Percentiles rank a stretch among this genome's conserved stretches.
These are phyloP conservation scores for Stephanocyclus meneghinianus DNA, from an alignment of 352 stramenopile species.

Conservation along the genomic window DNA sequence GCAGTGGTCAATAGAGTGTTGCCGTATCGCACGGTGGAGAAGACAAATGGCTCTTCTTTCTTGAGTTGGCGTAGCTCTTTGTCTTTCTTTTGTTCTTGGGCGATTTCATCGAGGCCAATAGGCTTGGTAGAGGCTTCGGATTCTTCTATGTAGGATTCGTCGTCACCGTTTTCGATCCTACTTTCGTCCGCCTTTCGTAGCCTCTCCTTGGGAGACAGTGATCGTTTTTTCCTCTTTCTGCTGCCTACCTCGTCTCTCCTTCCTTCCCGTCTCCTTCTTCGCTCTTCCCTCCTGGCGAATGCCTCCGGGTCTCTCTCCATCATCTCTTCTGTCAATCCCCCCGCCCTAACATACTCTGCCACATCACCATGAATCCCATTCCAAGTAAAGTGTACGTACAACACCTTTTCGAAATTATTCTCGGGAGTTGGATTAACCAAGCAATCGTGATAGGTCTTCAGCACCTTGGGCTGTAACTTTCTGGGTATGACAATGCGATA, in stretches of 20 bases:
- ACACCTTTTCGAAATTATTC: constrained; percentile 35
- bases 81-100: constrained; percentile 35
- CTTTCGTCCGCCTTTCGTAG: constrained; percentile 9
- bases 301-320: constrained; percentile 6
- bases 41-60: constrained; percentile 40
- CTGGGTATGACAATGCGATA: constrained; percentile 33
- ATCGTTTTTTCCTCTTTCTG: constrained; percentile 2
- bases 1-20: constrained; percentile 31
- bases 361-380: constrained; percentile 38
- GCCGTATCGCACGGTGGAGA: constrained; percentile 34
- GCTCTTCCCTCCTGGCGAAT: neutral
- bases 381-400: constrained; percentile 37
- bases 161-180: constrained; percentile 12
- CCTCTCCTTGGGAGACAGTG: neutral
- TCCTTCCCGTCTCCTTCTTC: neutral
- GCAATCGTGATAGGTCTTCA: constrained; percentile 35
- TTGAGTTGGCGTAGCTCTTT: constrained; percentile 29
- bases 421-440: constrained; percentile 29
- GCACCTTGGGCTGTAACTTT: constrained; percentile 32
- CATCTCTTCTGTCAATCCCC: constrained; percentile 37
- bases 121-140: constrained; percentile 16
- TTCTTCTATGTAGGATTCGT: neutral
- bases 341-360: constrained; percentile 23
- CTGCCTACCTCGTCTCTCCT: neutral
- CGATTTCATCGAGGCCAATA: constrained; percentile 39